Evolutionary conservation across 768 basidiomycete genomes (phyloP), one percentile per base, ranked within the genome.

Genomic region (Atractiella rhizophila): DNA sequence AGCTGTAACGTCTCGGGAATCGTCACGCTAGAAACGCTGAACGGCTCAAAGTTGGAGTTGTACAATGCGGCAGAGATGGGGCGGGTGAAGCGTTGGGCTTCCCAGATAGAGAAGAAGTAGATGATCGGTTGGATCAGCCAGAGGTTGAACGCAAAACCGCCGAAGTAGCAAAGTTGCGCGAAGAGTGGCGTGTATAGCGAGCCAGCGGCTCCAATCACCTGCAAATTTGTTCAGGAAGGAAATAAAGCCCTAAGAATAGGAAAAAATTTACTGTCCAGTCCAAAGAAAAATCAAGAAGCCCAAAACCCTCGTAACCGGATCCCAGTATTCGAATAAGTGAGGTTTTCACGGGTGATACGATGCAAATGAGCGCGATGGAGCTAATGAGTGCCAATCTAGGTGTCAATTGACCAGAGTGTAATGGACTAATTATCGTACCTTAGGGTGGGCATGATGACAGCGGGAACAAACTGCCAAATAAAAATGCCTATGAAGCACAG

Each of bases 221-320:
- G n/a, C n/a, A n/a, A n/a, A n/a, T n/a, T n/a, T n/a, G n/a, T n/a
- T n/a, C n/a, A n/a, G n/a, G n/a, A n/a, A n/a, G n/a, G n/a, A n/a
- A n/a, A n/a, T n/a, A n/a, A n/a, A n/a, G n/a, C n/a, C n/a, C n/a
- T n/a, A n/a, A n/a, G n/a, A n/a, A n/a, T n/a, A n/a, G n/a, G n/a
- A n/a, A n/a, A n/a, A n/a, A n/a, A n/a, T n/a, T n/a, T n/a, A n/a
- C 55, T 2, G 44, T 31, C 57, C 57, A 58, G 37, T 58, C 57
- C 26, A 58, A 45, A 2, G 44, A 47, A 26, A 57, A 46, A 34
- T 53, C 49, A 19, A 52, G 36, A 15, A 52, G 38, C 0, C 57
- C 57, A 25, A 56, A 47, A 0, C 57, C 57, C 10, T 52, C 36
- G 45, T 54, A 56, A 2, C 50, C 55, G 2, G 38, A 40, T 0